A percentile compares a stretch with the other conserved stretches of the same genome.
phyloP scores from a whole-genome alignment of 2,329 filamentous ascomycete species.

The Fusarium proliferatum region DNA sequence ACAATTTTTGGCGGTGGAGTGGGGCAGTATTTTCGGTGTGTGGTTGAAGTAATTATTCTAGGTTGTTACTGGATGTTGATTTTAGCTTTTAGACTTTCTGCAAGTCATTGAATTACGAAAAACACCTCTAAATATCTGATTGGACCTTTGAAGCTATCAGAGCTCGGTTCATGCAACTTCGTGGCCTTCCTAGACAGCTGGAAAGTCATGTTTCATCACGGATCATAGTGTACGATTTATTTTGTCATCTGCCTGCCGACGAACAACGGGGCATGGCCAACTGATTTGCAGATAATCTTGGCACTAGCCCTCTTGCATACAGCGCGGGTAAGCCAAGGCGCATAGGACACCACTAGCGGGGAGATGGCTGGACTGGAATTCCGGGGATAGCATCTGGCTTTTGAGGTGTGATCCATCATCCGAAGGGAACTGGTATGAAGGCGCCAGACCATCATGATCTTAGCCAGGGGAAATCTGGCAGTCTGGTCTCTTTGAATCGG shows the following conservation, averaged over 20 bases:
- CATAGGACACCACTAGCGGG: neutral
- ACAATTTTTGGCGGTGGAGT: conserved; percentile 48
- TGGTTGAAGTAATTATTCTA: conserved; percentile 3
- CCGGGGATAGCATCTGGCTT: neutral
- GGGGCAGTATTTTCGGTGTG: conserved; percentile 18
- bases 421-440: neutral
- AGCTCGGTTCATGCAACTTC: accelerated
- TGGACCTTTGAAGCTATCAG: neutral
- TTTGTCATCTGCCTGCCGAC: neutral
- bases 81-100: neutral
- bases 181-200: neutral
- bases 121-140: neutral
- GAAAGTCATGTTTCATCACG: neutral
- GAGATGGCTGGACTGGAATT: conserved; percentile 1
- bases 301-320: neutral
- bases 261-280: neutral
- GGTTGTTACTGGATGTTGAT: neutral
- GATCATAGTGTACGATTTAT: neutral
- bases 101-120: neutral
- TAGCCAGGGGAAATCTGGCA: neutral
- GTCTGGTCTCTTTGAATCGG: neutral
- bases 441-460: neutral
- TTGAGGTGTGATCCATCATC: neutral
- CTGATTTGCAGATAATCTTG: conserved; percentile 17
- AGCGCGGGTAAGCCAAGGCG: conserved; percentile 11